Conservation (phyloP, 257 asterid species). For the Solanum neorickii region DNA sequence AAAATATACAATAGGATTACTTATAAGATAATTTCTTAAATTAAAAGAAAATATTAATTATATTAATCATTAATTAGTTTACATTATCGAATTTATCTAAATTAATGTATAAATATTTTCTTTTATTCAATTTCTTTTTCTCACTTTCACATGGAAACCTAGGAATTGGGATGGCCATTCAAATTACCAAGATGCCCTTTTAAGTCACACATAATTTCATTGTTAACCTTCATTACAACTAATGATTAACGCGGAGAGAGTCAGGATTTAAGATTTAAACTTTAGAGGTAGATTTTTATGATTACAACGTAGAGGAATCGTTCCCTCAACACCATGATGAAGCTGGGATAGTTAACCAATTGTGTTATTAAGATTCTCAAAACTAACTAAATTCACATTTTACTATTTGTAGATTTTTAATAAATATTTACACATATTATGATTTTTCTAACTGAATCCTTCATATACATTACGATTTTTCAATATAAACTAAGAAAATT, state of each 20-base stretch:
- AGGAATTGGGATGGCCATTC: background rate
- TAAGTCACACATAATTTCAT: background rate
- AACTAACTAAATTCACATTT: too few relatives aligned
- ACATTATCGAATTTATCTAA: background rate
- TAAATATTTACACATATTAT: too few relatives aligned
- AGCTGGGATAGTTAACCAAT: background rate
- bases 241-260: fast-evolving
- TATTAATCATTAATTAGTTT: background rate
- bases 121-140: background rate
- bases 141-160: conserved; percentile 1
- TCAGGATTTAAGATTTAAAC: fast-evolving
- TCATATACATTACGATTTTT: background rate
- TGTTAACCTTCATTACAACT: background rate
- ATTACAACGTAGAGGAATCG: too few relatives aligned
- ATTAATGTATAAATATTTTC: too few relatives aligned
- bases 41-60: background rate
- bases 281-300: too few relatives aligned
- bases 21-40: background rate
- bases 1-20: background rate
- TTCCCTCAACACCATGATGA: fast-evolving
- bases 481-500: too few relatives aligned
- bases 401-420: too few relatives aligned
- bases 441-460: too few relatives aligned
- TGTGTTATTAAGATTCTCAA: too few relatives aligned
- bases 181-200: background rate